Conservation (phyloP, 108 stramenopile species). For the Mediolabrus comicus region DNA sequence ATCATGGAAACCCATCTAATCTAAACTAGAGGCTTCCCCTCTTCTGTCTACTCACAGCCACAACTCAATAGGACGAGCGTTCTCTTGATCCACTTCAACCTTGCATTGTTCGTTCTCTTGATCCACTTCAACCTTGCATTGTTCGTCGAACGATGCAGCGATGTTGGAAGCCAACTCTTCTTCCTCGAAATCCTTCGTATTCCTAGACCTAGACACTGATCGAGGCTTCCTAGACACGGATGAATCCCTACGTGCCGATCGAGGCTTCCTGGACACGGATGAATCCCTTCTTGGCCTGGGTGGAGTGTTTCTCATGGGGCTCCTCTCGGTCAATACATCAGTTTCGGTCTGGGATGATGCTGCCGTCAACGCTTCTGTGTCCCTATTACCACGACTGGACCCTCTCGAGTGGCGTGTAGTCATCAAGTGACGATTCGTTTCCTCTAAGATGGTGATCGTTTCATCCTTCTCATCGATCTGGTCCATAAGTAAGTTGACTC, state of each 20-base stretch:
- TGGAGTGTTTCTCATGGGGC: not conserved
- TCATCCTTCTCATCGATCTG: not conserved
- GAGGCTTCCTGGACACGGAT: not conserved
- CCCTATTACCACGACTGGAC: not conserved
- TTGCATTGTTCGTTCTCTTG: not conserved
- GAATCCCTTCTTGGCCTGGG: not conserved
- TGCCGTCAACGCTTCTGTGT: not conserved
- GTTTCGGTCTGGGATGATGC: too few relatives aligned
- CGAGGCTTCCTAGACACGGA: not conserved
- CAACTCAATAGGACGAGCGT: too few relatives aligned
- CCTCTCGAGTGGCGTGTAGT: not conserved
- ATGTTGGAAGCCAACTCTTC: not conserved
- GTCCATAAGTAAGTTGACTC: not conserved
- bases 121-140: not conserved
- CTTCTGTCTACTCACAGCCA: too few relatives aligned
- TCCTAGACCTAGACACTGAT: too few relatives aligned
- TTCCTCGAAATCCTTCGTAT: not conserved
- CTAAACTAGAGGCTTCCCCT: too few relatives aligned
- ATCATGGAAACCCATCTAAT: too few relatives aligned
- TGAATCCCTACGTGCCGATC: not conserved
- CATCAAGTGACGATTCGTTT: not conserved
- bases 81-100: not conserved
- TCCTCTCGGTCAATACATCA: not conserved
- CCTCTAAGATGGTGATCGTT: not conserved
- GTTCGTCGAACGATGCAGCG: not conserved